Percentiles rank a stretch among this genome's conserved stretches.
Evolutionary conservation across 2,329 filamentous ascomycete genomes (phyloP).

Genomic region (Venturia effusa): DNA sequence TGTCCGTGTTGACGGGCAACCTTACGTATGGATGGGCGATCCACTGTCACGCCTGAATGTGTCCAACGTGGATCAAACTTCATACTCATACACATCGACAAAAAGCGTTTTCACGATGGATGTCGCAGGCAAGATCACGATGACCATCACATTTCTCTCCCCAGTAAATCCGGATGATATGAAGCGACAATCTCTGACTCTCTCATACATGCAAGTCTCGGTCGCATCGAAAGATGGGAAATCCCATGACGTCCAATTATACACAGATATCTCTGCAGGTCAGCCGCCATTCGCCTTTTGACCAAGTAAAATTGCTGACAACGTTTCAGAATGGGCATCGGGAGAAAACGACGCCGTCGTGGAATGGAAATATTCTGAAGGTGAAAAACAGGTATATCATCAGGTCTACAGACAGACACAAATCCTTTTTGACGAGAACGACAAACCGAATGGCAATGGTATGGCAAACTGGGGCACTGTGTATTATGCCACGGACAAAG

Average conservation of each 20-base stretch:
- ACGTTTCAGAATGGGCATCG: slow-evolving; percentile 55
- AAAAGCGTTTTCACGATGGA: slow-evolving; percentile 59
- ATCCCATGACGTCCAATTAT: slow-evolving; percentile 56
- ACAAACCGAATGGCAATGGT: slow-evolving; percentile 23
- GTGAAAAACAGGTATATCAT: slow-evolving; percentile 46
- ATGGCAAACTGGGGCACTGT: slow-evolving; percentile 41
- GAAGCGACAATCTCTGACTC: slow-evolving; percentile 55
- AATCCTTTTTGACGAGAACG: slow-evolving; percentile 33
- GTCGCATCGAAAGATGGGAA: slow-evolving; percentile 52
- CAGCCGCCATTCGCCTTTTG: slow-evolving; percentile 18
- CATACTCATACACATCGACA: slow-evolving; percentile 62
- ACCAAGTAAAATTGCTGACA: neutral
- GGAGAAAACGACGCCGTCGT: slow-evolving; percentile 46
- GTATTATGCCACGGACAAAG: slow-evolving; percentile 40
- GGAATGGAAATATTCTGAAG: slow-evolving; percentile 48
- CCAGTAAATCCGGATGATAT: slow-evolving; percentile 58
- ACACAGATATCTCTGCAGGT: slow-evolving; percentile 63
- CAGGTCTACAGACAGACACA: slow-evolving; percentile 39
- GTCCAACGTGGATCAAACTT: slow-evolving; percentile 45
- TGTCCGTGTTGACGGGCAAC: slow-evolving; percentile 53
- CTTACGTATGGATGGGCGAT: slow-evolving; percentile 59
- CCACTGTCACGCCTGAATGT: slow-evolving; percentile 29
- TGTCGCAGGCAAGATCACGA: slow-evolving; percentile 47
- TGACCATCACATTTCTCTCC: slow-evolving; percentile 62
- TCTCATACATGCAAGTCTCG: slow-evolving; percentile 58